Evolutionary conservation across 2,329 filamentous ascomycete species (phyloP), one percentile per base, ranked within the genome.

Genomic region (Magnaporthiopsis incrustans): DNA sequence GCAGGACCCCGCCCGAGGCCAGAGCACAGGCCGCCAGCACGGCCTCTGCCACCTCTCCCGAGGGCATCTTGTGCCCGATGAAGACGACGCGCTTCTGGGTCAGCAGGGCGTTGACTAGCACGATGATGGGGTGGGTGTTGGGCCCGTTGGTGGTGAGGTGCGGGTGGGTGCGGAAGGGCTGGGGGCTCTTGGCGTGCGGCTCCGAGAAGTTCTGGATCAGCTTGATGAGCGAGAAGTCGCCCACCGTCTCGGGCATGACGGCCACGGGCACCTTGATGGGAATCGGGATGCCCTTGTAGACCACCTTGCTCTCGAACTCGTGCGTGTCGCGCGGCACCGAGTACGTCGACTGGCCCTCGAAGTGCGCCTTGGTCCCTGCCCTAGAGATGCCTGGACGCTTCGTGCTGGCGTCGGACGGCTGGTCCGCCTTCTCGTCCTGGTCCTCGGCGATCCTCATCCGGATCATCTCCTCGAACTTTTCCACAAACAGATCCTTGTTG

Each of bases 11-110:
- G 26, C 95, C 95, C 15, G 93, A 97, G 18, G 90, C 94, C 60
- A 99, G 82, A 14, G 95, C 92, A 75, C 95, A 99, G 1, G 95
- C 93, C n/a, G 92, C 95, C 11, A 99, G 83, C 3, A 99, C 95
- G n/a, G 95, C 94, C 78, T 99, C 94, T 2, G 95, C 95, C 32
- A 99, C 95, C 73, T 97, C 93, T 27, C 93, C 92, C 0, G 95
- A 97, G 0, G 95, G 94, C 75, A 94, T 88, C 72, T 96, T 96
- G 78, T 99, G 90, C 3, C 95, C 95, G 8, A 99, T 81, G 74
- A 99, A 99, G 66, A 99, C 93, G 71, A 99, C 86, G 63, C 95
- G 88, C 77, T 99, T 99, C 73, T 99, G 94, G 0, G 95, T 99
- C 63, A 99, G 81, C 67, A 99, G 87, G 0, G 92, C 95, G 72